Conservation (phyloP, 2,329 filamentous ascomycete genomes). For the Aspergillus calidoustus region DNA sequence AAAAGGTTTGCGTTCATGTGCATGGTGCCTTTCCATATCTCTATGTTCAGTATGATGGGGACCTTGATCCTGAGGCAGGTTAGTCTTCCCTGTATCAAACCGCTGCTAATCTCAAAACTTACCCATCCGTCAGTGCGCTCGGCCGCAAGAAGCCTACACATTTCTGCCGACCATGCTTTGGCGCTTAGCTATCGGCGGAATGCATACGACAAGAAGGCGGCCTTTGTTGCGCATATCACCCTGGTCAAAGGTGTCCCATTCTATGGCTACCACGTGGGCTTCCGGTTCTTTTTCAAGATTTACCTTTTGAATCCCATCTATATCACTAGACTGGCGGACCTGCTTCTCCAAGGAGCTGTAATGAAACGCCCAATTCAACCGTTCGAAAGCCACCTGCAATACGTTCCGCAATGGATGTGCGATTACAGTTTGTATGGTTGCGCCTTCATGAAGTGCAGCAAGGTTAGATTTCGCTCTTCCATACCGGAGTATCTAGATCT, state of each 20-base stretch:
- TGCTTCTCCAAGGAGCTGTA: constrained; percentile 85
- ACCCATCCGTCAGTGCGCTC: constrained; percentile 61
- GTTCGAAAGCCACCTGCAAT: constrained; percentile 92
- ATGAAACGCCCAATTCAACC: constrained; percentile 85
- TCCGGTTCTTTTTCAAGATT: constrained; percentile 88
- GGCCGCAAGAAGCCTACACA: constrained; percentile 77
- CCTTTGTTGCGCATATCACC: constrained; percentile 87
- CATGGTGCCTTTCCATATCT: constrained; percentile 96
- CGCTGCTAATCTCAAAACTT: neutral
- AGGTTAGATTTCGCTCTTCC: constrained; percentile 73
- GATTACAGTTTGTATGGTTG: constrained; percentile 98
- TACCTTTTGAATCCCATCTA: constrained; percentile 88
- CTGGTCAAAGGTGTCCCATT: constrained; percentile 93
- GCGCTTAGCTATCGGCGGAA: constrained; percentile 83
- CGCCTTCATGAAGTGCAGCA: constrained; percentile 76
- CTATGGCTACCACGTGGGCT: constrained; percentile 94
- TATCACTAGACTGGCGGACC: constrained; percentile 84
- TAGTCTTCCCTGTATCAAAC: constrained; percentile 33
- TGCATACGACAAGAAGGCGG: constrained; percentile 67
- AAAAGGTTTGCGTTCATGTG: constrained; percentile 94
- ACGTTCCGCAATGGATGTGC: constrained; percentile 94
- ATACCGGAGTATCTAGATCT: constrained; percentile 71
- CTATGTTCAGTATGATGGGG: constrained; percentile 83
- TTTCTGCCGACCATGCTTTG: constrained; percentile 88
- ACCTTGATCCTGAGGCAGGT: constrained; percentile 70